phyloP scores from a whole-genome alignment of 106 monocot genomes.

The Acanthochlamys bracteata region DNA sequence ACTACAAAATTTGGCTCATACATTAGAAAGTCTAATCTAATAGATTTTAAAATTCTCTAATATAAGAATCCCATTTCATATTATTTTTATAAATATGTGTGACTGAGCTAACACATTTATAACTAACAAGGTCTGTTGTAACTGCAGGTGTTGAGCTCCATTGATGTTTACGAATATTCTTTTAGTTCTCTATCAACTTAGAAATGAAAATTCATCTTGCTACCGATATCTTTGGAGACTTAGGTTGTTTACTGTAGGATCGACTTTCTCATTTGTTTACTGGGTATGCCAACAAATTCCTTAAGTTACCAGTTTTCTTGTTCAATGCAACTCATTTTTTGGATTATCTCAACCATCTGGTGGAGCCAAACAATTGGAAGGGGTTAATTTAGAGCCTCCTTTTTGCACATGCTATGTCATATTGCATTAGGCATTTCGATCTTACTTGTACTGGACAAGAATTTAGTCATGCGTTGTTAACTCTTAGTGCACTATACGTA shows the following conservation, averaged over 20 bases:
- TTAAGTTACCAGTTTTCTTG: background rate
- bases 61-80: too few relatives aligned
- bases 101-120: too few relatives aligned
- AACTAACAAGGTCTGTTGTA: slow-evolving; percentile 36
- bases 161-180: slow-evolving; percentile 1
- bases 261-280: background rate
- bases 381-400: slow-evolving; percentile 27
- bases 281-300: background rate
- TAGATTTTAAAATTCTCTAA: too few relatives aligned
- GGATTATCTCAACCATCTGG: slow-evolving; percentile 17
- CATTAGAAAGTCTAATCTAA: too few relatives aligned
- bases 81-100: too few relatives aligned
- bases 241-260: background rate
- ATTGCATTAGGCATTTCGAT: background rate
- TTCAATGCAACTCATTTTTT: background rate
- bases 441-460: background rate
- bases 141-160: slow-evolving; percentile 51
- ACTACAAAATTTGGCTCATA: too few relatives aligned
- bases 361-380: slow-evolving; percentile 17
- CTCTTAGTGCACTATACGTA: too few relatives aligned
- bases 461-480: background rate
- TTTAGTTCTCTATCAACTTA: background rate
- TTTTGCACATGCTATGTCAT: background rate
- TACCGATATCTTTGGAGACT: background rate
- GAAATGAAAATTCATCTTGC: background rate